phyloP scores from a whole-genome alignment of 805 yeast species.

The Nakazawaea sp. region DNA sequence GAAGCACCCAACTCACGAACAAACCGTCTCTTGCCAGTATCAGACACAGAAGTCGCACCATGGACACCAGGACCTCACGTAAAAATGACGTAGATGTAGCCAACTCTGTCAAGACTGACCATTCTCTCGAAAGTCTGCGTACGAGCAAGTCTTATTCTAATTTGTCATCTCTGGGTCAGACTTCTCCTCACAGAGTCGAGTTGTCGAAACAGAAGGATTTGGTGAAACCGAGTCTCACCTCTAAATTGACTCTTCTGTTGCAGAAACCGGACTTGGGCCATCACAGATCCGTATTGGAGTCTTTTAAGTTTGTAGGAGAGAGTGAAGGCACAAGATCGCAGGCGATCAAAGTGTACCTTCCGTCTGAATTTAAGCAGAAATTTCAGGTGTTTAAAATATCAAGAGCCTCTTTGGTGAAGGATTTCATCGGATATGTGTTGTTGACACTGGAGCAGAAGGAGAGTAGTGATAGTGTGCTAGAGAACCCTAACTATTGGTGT shows the following conservation, averaged over 20 bases:
- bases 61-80: background rate
- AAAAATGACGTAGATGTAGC: background rate
- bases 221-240: constrained; percentile 13
- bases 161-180: background rate
- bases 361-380: background rate
- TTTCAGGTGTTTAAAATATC: constrained; percentile 8
- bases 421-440: constrained; percentile 34
- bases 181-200: background rate
- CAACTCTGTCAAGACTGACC: background rate
- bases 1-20: background rate
- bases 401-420: constrained; percentile 15
- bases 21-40: background rate
- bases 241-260: constrained; percentile 38
- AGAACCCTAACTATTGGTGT: constrained; percentile 67
- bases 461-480: constrained; percentile 12
- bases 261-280: constrained; percentile 25
- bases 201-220: background rate
- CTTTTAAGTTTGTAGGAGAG: constrained; percentile 31
- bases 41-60: background rate
- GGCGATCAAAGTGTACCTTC: constrained; percentile 9
- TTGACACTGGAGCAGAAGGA: constrained; percentile 15
- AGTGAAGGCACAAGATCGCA: constrained; percentile 8
- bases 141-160: constrained; percentile 7
- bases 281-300: constrained; percentile 37
- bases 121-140: background rate